Evolutionary conservation across 2,329 filamentous ascomycete genomes (phyloP).

Genomic region (Phaeosphaeriaceae sp.): DNA sequence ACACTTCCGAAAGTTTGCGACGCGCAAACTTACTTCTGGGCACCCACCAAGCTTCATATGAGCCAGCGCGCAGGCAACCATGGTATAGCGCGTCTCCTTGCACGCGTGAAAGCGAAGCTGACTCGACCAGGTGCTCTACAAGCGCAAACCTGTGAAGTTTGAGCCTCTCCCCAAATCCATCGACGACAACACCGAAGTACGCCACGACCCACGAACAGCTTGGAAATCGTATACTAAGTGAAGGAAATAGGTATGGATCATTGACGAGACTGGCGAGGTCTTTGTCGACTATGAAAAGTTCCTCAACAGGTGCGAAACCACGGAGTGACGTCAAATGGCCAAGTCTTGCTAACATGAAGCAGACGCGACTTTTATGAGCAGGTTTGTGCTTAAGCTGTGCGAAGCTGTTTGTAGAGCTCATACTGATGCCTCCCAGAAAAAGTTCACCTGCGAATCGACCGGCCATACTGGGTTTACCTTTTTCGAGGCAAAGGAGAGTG

Average conservation of each 20-base stretch:
- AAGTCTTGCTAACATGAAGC: slow-evolving; percentile 25
- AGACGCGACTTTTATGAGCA: slow-evolving; percentile 95
- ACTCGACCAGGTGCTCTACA: slow-evolving; percentile 80
- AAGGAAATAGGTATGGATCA: slow-evolving; percentile 79
- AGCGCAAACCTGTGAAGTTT: slow-evolving; percentile 91
- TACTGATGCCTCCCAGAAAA: slow-evolving; percentile 61
- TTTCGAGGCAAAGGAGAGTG: slow-evolving; percentile 89
- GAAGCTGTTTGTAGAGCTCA: neutral
- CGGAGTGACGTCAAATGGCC: slow-evolving; percentile 27
- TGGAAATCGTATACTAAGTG: slow-evolving; percentile 35
- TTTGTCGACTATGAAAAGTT: slow-evolving; percentile 91
- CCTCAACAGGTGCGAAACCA: slow-evolving; percentile 71
- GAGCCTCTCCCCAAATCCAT: slow-evolving; percentile 74
- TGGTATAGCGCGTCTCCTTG: slow-evolving; percentile 37
- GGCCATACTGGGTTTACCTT: slow-evolving; percentile 91
- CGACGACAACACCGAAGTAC: slow-evolving; percentile 84
- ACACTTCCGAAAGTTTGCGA: slow-evolving; percentile 35
- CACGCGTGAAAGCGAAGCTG: slow-evolving; percentile 13
- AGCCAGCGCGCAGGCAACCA: slow-evolving; percentile 32
- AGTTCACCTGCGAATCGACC: slow-evolving; percentile 95
- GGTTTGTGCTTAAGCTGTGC: slow-evolving; percentile 58
- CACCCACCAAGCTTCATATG: slow-evolving; percentile 39
- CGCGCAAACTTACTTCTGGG: slow-evolving; percentile 24
- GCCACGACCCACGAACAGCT: slow-evolving; percentile 30
- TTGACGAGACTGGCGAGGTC: slow-evolving; percentile 86